Evolutionary conservation across 2,329 filamentous ascomycete species (phyloP), one percentile per base, ranked within the genome.

Genomic region (Scedosporium apiospermum): DNA sequence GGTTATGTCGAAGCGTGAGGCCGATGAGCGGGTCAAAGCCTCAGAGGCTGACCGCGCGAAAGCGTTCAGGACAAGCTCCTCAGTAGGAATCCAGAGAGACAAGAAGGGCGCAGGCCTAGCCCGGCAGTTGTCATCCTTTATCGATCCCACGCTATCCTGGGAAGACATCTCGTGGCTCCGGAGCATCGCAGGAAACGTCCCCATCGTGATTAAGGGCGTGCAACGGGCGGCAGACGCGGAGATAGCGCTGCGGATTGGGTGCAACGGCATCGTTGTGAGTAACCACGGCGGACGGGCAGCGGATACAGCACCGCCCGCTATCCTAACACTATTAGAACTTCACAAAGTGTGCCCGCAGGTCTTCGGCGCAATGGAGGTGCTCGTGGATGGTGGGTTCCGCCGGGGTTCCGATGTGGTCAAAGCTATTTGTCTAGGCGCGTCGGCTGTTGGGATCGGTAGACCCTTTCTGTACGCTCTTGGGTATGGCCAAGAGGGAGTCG

Each of bases 141-240:
- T 66, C 38, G 65, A 66, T 30, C 57, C 63, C 2, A 12, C n/a
- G 3, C 12, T 65, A 2, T 53, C 30, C 0, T 88, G 85, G 85
- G 79, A 72, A 1, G 78, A 80, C 12, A 79, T 84, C 38, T 73
- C 76, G 0, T 84, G 80, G 80, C 68, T 84, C 44, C 71, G 77
- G 21, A 70, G 72, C 14, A 70, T 76, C n/a, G 82, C 79, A 0
- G 34, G 34, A 14, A 74, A 73, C 57, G 74, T 83, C 71, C 73
- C 80, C 62, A 80, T 80, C 57, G 79, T 76, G 75, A 64, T 77
- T 51, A 79, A 80, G 64, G 78, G 78, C 0, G 70, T 79, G 16
- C 70, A 78, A 44, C 72, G 73, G 10, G 72, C 74, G 3, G 74
- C 77, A n/a, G 77, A 80, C 53, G 75, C 74, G 0, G 65, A 71